A percentile compares a stretch with the other conserved stretches of the same genome.
phyloP scores from a whole-genome alignment of 176 grass and related monocot species.

The Raddia guianensis region DNA sequence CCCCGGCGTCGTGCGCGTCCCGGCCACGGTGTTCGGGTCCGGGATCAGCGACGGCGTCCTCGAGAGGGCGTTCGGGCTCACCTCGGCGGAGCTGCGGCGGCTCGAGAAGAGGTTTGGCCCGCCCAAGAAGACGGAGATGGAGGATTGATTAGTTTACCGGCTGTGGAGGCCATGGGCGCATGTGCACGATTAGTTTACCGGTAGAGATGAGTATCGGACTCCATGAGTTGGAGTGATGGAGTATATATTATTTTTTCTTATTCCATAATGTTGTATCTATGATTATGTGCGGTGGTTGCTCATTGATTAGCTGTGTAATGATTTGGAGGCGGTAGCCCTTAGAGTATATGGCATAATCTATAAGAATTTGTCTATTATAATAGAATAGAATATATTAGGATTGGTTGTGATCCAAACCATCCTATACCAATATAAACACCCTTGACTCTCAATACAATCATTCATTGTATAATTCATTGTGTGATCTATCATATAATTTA shows the following conservation, averaged over 20 bases:
- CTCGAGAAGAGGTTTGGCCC: slow-evolving; percentile 68
- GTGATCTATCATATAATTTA: too few species aligned
- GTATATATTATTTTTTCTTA: slow-evolving; percentile 19
- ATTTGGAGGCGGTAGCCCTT: background rate
- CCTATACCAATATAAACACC: too few species aligned
- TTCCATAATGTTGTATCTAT: slow-evolving; percentile 7
- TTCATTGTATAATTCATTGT: too few species aligned
- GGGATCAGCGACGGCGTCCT: slow-evolving; percentile 58
- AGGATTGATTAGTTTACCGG: slow-evolving; percentile 20
- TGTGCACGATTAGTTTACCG: slow-evolving; percentile 18
- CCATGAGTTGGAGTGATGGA: background rate
- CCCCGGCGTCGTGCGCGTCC: slow-evolving; percentile 72
- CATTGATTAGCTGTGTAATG: background rate
- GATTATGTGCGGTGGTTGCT: slow-evolving; percentile 22
- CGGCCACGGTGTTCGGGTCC: slow-evolving; percentile 66
- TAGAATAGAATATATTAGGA: too few species aligned
- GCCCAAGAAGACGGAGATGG: slow-evolving; percentile 40
- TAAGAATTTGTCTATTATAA: too few species aligned
- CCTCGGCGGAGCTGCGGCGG: slow-evolving; percentile 45
- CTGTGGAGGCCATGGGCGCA: background rate
- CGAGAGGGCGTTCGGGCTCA: slow-evolving; percentile 74
- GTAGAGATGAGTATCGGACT: background rate
- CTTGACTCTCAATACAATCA: too few species aligned
- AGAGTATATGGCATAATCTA: too few species aligned
- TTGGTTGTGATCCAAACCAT: too few species aligned